A percentile compares a stretch with the other conserved stretches of the same genome.
Evolutionary conservation across 78 protist species (phyloP).

Genomic region (Reticulomyxa filosa): DNA sequence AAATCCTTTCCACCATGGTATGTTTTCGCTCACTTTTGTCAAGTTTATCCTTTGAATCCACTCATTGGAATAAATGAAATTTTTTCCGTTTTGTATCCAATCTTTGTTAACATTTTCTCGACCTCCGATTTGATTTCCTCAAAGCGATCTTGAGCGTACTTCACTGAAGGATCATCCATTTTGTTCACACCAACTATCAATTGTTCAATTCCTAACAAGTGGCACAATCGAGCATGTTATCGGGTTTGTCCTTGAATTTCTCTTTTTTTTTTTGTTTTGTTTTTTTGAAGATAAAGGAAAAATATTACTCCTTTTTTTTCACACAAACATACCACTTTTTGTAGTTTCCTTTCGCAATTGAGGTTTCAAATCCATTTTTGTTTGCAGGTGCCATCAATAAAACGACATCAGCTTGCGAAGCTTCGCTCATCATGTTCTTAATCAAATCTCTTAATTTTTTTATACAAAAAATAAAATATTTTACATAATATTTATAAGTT

Average conservation of each 20-base stretch:
- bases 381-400: conserved; percentile 32
- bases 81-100: conserved; percentile 30
- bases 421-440: conserved; percentile 99
- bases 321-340: too few relatives aligned
- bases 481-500: too few relatives aligned
- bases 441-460: too few relatives aligned
- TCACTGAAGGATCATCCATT: conserved; percentile 26
- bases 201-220: conserved; percentile 33
- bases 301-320: too few relatives aligned
- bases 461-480: too few relatives aligned
- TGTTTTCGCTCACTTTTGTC: conserved; percentile 20
- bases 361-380: conserved; percentile 26
- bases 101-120: conserved; percentile 24
- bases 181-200: conserved; percentile 33
- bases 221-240: conserved; percentile 38
- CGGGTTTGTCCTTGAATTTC: conserved; percentile 49
- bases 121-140: conserved; percentile 37
- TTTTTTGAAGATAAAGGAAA: too few relatives aligned
- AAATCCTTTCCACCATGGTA: too few relatives aligned
- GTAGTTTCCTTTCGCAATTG: conserved; percentile 33
- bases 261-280: too few relatives aligned
- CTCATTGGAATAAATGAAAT: conserved; percentile 38
- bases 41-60: conserved; percentile 50
- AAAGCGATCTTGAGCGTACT: conserved; percentile 29
- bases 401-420: conserved; percentile 69